Evolutionary conservation across 495 filamentous ascomycete species (phyloP).

Genomic region (Aspergillus ellipticus): DNA sequence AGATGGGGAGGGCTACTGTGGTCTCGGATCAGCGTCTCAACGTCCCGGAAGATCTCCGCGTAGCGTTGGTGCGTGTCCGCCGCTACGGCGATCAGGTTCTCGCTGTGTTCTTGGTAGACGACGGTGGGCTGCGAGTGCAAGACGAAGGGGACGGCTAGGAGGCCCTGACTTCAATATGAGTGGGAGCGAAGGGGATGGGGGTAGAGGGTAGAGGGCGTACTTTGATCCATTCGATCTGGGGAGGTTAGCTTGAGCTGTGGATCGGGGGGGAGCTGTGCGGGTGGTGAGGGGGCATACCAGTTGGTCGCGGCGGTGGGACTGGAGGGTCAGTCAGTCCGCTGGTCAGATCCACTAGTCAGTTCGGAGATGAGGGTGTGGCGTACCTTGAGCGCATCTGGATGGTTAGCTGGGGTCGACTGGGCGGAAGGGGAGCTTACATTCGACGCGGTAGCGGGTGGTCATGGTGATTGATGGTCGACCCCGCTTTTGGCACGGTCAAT

Average conservation of each 20-base stretch:
- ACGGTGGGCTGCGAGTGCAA: constrained; percentile 92
- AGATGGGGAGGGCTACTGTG: constrained; percentile 61
- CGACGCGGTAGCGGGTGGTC: constrained; percentile 89
- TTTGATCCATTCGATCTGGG: constrained; percentile 68
- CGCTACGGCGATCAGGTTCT: constrained; percentile 46
- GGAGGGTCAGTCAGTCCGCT: constrained; percentile 13
- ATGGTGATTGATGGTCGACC: constrained; percentile 57
- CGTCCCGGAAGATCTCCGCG: constrained; percentile 91
- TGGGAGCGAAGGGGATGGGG: constrained; percentile 17
- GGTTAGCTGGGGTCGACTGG: constrained; percentile 16
- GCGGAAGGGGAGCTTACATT: constrained; percentile 54
- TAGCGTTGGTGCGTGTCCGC: constrained; percentile 73
- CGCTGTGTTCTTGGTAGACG: constrained; percentile 56
- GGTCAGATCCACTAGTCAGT: constrained; percentile 10
- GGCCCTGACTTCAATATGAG: constrained; percentile 66
- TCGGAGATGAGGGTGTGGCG: constrained; percentile 3
- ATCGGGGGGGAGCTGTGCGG: neutral
- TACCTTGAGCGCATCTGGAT: constrained; percentile 76
- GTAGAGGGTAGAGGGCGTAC: constrained; percentile 25
- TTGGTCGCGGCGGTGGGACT: constrained; percentile 83
- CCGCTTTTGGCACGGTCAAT: neutral
- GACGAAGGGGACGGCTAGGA: constrained; percentile 94
- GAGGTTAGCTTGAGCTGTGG: constrained; percentile 2
- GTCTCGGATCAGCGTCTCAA: constrained; percentile 85
- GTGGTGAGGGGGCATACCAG: constrained; percentile 58